Conservation (phyloP, 164 flowering plant species). For the Houttuynia cordata region DNA sequence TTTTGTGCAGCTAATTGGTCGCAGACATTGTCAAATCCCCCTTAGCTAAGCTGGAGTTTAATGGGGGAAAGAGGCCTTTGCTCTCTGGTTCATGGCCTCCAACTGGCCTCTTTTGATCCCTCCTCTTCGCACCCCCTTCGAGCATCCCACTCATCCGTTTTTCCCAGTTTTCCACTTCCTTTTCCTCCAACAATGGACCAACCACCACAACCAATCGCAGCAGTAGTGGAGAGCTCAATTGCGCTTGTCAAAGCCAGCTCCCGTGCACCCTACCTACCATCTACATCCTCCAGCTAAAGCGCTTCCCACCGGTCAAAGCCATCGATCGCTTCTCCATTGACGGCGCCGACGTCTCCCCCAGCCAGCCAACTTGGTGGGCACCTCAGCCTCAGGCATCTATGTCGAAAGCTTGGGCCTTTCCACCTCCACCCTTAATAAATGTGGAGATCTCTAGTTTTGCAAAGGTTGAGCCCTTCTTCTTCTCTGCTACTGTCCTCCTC, state of each 20-base stretch:
- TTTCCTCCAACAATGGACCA: too few relatives aligned
- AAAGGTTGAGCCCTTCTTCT: too few relatives aligned
- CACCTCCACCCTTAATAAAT: conserved; percentile 28
- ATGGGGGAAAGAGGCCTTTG: conserved; percentile 14
- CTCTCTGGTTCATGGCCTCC: conserved; percentile 33
- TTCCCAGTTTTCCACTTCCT: too few relatives aligned
- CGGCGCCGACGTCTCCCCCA: background rate
- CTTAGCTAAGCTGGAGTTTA: background rate
- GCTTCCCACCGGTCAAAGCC: conserved; percentile 14
- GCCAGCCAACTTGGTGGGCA: conserved; percentile 3
- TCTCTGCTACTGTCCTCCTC: too few relatives aligned
- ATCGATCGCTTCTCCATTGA: conserved; percentile 12
- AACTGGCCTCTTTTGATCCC: conserved; percentile 34
- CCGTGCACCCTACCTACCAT: background rate
- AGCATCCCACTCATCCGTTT: too few relatives aligned
- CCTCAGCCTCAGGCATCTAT: conserved; percentile 5
- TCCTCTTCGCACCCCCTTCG: conserved; percentile 21
- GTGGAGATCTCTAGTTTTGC: too few relatives aligned
- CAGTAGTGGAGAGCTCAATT: background rate
- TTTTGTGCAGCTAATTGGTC: too few relatives aligned
- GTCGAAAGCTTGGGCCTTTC: conserved; percentile 15
- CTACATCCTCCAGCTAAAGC: conserved; percentile 33
- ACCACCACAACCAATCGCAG: too few relatives aligned
- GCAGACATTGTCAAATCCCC: background rate
- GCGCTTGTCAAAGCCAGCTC: conserved; percentile 2